Evolutionary conservation across 805 yeast genomes (phyloP).

Genomic region (Wilhelminamyces savonicus): DNA sequence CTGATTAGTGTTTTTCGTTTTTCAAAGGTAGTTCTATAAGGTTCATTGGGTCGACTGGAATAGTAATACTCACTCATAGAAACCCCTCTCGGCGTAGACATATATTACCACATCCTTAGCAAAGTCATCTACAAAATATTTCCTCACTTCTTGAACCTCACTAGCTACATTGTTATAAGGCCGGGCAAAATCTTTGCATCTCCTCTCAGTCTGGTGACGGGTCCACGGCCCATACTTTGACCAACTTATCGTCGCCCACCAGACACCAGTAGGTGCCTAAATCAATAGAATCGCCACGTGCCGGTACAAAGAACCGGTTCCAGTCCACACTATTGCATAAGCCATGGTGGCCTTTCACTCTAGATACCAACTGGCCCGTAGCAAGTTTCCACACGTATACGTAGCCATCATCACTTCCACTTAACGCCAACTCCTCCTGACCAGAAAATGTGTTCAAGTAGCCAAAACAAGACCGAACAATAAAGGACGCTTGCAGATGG

Average conservation of each 20-base stretch:
- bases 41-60: too few relatives aligned
- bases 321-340: constrained; percentile 77
- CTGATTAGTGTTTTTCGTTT: too few relatives aligned
- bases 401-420: constrained; percentile 80
- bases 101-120: too few relatives aligned
- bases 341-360: constrained; percentile 57
- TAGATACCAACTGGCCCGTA: constrained; percentile 59
- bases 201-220: too few relatives aligned
- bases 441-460: constrained; percentile 31
- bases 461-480: constrained; percentile 75
- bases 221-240: constrained; percentile 58
- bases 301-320: constrained; percentile 32
- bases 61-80: too few relatives aligned
- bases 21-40: too few relatives aligned
- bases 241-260: constrained; percentile 74
- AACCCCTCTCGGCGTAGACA: too few relatives aligned
- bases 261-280: constrained; percentile 61
- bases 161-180: too few relatives aligned
- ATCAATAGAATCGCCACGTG: constrained; percentile 14
- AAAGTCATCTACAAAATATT: too few relatives aligned
- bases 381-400: constrained; percentile 74
- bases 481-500: constrained; percentile 60
- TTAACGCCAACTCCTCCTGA: constrained; percentile 61
- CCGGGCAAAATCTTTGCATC: too few relatives aligned
- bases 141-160: too few relatives aligned